Base-by-base conservation (phyloP, 2,329 filamentous ascomycete species). In the Hyphodiscus sp. region DNA sequence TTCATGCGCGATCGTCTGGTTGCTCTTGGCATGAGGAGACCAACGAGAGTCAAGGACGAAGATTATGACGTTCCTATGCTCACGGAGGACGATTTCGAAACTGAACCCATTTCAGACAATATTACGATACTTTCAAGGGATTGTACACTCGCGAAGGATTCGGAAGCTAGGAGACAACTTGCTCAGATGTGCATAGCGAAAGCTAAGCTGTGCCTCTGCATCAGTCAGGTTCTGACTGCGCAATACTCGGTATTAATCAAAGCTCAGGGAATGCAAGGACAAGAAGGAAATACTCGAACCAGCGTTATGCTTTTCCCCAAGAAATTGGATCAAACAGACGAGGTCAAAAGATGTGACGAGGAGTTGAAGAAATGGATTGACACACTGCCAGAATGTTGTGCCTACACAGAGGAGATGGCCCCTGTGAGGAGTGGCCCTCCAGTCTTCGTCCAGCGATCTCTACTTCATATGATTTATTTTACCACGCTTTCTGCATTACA, bases 21-120 rank as follows among this genome's bases (percentile, higher is more conserved):
- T 58, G 92, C 92, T 1, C 75, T 97, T 13, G 92, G 92, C 52
- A 96, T 96, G 91, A 83, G 92, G 53, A 83, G 92, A 51, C 91
- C 91, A 4, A 96, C 91, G 41, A 80, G 91, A 50, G 95, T 96
- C 70, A 95, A 95, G 76, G 86, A 91, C 56, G 89, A 94, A 64
- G 91, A 96, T 68, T 96, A 89, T 67, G 89, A 96, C 66, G 91
- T 96, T 29, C 89, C 91, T 0, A 94, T 96, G 89, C 77, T 96
- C 49, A 83, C 82, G 15, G 75, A 94, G 61, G 78, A 82, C 60
- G 92, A 97, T 67, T 96, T 97, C 65, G 90, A 96, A 64, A 83
- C 89, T 59, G 76, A 80, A 45, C 68, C 80, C 0, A 77, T 92
- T 13, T 76, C 87, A 1, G 81, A 87, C 11, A 80, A 82, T 47